Percentiles rank a stretch among this genome's conserved stretches.
Conservation (phyloP, 768 basidiomycete genomes). For the Leccinellum albellum region DNA sequence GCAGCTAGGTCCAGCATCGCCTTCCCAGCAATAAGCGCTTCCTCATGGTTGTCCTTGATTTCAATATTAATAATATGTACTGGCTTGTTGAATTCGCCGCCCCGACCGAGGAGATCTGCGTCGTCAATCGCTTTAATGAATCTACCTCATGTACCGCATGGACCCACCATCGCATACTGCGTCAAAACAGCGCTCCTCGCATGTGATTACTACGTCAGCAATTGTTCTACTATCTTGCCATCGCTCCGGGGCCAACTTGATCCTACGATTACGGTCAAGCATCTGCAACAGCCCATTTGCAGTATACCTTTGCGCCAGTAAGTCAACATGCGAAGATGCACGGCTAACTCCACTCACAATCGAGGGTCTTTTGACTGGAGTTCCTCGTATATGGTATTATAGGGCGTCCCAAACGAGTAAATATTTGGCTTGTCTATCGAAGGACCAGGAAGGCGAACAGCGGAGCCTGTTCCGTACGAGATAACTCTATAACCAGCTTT, state of each 20-base stretch:
- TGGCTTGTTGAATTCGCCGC: constrained; percentile 89
- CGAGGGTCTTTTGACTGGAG: constrained; percentile 76
- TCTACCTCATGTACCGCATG: constrained; percentile 5
- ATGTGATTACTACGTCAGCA: constrained; percentile 97
- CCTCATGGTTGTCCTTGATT: constrained; percentile 99
- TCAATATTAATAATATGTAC: constrained; percentile 97
- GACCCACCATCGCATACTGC: constrained; percentile 92
- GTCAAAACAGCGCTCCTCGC: constrained; percentile 98
- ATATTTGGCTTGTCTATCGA: constrained; percentile 98
- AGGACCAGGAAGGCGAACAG: constrained; percentile 92
- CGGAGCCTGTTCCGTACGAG: constrained; percentile 94
- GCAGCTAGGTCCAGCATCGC: constrained; percentile 90
- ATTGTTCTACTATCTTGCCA: constrained; percentile 91
- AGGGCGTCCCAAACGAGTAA: constrained; percentile 94
- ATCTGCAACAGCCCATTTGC: constrained; percentile 93
- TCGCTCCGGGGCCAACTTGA: constrained; percentile 91
- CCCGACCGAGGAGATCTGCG: constrained; percentile 78
- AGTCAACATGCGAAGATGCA: constrained; percentile 7
- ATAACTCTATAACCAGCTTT: constrained; percentile 90
- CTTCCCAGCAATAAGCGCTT: constrained; percentile 92
- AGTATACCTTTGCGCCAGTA: constrained; percentile 60
- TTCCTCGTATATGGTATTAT: constrained; percentile 93
- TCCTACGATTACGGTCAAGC: constrained; percentile 90
- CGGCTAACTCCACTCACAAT: constrained; percentile 51
- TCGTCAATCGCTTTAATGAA: constrained; percentile 11